Evolutionary conservation across 148 eudicot species (phyloP).

Genomic region (Chenopodium suecicum): DNA sequence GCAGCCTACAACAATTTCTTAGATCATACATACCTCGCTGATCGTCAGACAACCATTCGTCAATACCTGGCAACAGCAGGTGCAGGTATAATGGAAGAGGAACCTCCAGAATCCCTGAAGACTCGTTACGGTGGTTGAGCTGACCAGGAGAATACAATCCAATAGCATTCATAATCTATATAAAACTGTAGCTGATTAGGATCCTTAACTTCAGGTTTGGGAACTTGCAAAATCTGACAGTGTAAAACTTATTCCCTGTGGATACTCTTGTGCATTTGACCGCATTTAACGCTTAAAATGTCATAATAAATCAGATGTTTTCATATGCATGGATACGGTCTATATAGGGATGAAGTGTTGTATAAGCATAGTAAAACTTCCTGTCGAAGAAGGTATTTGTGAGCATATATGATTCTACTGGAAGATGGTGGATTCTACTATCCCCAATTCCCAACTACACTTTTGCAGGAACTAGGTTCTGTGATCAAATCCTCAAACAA

Average conservation of each 20-base stretch:
- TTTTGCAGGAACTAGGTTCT: background rate
- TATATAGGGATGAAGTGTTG: background rate
- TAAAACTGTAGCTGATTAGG: too few species aligned
- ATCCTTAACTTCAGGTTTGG: background rate
- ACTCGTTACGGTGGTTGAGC: constrained; percentile 73
- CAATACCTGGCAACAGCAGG: constrained; percentile 69
- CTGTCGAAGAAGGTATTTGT: too few species aligned
- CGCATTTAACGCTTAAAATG: background rate
- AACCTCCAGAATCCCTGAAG: constrained; percentile 79
- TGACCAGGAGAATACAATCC: background rate
- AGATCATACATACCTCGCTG: constrained; percentile 85
- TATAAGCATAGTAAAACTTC: background rate
- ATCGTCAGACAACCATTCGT: constrained; percentile 84
- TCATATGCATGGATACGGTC: background rate
- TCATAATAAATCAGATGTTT: too few species aligned
- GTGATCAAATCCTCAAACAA: background rate
- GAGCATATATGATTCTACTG: background rate
- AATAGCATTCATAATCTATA: background rate
- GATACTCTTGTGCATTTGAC: background rate
- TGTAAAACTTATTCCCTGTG: background rate
- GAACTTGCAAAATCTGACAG: background rate
- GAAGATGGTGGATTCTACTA: background rate
- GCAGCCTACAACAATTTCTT: constrained; percentile 68
- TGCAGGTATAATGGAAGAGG: constrained; percentile 96
- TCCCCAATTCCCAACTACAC: background rate